These are phyloP conservation scores for Solanum chilense DNA, from an alignment of 257 asterid species.

Conservation along the genomic window DNA sequence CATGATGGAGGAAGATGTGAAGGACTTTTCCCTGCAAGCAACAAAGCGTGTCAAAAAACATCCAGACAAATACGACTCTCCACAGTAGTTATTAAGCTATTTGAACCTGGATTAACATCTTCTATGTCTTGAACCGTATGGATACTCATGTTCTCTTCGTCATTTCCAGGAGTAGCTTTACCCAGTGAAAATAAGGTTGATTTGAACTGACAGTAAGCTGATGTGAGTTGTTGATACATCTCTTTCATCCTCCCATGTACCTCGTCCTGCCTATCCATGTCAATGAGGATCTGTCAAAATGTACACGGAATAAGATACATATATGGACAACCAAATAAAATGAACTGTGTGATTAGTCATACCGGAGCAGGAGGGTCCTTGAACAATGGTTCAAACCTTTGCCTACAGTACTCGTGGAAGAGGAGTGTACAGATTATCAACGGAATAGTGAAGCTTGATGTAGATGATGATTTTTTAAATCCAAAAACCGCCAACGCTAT, in stretches of 20 bases:
- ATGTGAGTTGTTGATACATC: conserved; percentile 33
- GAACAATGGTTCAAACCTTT: conserved; percentile 24
- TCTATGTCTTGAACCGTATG: conserved; percentile 11
- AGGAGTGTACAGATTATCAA: conserved; percentile 21
- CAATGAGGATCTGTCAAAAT: conserved; percentile 53
- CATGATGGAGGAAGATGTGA: background rate
- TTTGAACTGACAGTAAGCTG: conserved; percentile 50
- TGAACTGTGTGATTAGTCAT: background rate
- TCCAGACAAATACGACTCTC: background rate
- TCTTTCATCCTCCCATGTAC: conserved; percentile 42
- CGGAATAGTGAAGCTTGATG: conserved; percentile 22
- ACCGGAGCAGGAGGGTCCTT: conserved; percentile 23
- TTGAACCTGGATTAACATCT: conserved; percentile 27
- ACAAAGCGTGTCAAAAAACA: background rate
- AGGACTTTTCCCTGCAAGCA: background rate
- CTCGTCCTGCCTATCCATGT: conserved; percentile 83
- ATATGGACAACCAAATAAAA: background rate
- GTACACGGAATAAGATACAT: conserved; percentile 13
- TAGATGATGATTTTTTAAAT: conserved; percentile 17
- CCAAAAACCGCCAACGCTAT: conserved; percentile 28
- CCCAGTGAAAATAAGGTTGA: conserved; percentile 5
- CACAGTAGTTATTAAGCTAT: background rate
- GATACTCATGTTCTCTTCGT: background rate
- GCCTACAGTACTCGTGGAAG: conserved; percentile 29
- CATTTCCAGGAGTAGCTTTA: conserved; percentile 3